phyloP scores from a whole-genome alignment of 2,329 filamentous ascomycete species.

The Ceratocystis alfenasii region DNA sequence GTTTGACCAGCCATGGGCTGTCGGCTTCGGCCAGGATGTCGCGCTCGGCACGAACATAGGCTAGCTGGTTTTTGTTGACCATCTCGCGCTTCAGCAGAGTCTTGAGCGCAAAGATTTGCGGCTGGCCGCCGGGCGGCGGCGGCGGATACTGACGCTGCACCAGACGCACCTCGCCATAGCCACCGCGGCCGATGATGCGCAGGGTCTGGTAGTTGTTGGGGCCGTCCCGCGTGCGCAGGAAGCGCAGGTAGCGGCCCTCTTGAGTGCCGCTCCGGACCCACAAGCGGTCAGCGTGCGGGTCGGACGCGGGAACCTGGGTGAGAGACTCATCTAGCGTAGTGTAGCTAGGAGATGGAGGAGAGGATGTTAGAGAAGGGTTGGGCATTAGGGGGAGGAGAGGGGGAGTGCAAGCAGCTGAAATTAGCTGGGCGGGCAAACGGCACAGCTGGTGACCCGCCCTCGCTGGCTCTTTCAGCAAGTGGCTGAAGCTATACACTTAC shows the following conservation, averaged over 20 bases:
- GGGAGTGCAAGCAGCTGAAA: constrained; percentile 16
- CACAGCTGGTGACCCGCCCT: too few species aligned
- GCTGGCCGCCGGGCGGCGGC: constrained; percentile 38
- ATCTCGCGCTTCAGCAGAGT: constrained; percentile 69
- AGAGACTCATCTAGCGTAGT: constrained; percentile 17
- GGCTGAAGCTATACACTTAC: constrained; percentile 26
- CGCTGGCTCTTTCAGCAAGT: not conserved
- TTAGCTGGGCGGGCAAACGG: too few species aligned
- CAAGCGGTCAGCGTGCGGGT: constrained; percentile 14
- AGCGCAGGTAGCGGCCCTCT: constrained; percentile 60
- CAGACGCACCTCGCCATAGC: constrained; percentile 67
- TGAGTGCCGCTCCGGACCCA: constrained; percentile 19
- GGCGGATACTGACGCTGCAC: constrained; percentile 50
- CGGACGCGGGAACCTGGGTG: not conserved
- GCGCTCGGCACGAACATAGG: constrained; percentile 66
- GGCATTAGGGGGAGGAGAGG: constrained; percentile 24
- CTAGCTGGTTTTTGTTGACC: constrained; percentile 71
- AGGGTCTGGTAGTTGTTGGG: constrained; percentile 63
- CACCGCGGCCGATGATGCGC: constrained; percentile 70
- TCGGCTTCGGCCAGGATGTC: constrained; percentile 70
- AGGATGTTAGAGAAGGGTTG: not conserved
- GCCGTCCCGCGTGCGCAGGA: constrained; percentile 57
- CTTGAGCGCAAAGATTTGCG: constrained; percentile 68
- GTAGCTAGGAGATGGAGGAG: constrained; percentile 3
- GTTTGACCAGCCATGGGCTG: constrained; percentile 69